phyloP scores from a whole-genome alignment of 148 eudicot genomes.

The Gaultheria prostrata region DNA sequence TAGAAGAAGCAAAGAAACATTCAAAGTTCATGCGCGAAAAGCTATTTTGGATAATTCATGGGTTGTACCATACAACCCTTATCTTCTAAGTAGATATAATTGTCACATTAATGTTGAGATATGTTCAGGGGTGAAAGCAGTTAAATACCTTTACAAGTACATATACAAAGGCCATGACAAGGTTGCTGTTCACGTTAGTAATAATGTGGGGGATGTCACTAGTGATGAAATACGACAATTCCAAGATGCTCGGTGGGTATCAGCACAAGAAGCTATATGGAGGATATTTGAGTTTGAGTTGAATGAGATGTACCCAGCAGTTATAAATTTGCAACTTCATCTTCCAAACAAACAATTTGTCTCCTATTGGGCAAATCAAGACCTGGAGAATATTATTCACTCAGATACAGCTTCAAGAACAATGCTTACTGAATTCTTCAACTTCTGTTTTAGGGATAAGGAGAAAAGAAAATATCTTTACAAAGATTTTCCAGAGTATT shows the following conservation, averaged over 20 bases:
- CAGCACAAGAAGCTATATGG: not conserved
- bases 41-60: conserved; percentile 23
- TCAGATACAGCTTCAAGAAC: not conserved
- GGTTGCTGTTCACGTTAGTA: not conserved
- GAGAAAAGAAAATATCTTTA: not conserved
- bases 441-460: not conserved
- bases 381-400: not conserved
- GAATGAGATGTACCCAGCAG: not conserved
- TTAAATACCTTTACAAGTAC: conserved; percentile 34
- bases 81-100: conserved; percentile 13
- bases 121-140: conserved; percentile 14
- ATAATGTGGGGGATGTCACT: too few species aligned
- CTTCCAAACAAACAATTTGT: not conserved
- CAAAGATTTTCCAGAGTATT: not conserved
- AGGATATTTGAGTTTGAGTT: not conserved
- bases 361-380: not conserved
- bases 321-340: not conserved
- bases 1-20: too few species aligned
- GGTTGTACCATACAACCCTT: conserved; percentile 28
- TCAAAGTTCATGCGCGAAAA: too few species aligned
- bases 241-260: not conserved
- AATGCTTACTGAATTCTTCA: not conserved
- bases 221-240: not conserved
- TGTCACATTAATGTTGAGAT: conserved; percentile 12
- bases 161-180: conserved; percentile 2